Evolutionary conservation across 225 moss, liverwort and hornwort genomes (phyloP), one percentile per base, ranked within the genome.

Genomic region (Neckera pumila): DNA sequence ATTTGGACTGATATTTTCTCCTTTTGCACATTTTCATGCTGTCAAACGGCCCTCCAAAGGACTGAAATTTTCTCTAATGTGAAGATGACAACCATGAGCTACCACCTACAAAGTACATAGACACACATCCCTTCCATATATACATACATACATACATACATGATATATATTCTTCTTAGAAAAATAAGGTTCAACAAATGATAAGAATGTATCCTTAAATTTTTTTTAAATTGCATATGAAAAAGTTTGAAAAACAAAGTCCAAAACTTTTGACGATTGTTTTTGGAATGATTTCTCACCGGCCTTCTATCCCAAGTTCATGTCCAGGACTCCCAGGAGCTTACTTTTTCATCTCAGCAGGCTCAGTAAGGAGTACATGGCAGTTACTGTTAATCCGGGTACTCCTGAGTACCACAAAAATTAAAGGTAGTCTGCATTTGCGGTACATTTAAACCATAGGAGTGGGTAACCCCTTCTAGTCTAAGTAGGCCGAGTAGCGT

Each of bases 391-490:
- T 43, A 57, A 84, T 38, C 21, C 0, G 1, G 21, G 84, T 90
- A 74, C 80, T 17, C 11, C 21, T 6, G 2, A n/a, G 74, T 45
- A 58, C 36, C 40, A 2, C 0, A 1, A 71, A 42, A 79, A 75
- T 49, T 89, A 87, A 76, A 58, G 80, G 88, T 63, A 57, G 82
- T 88, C 71, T 33, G 27, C 56, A 17, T 91, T 91, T 79, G 20
- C 7, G 13, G 92, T 79, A 83, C 85, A 45, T 28, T 21, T 2
- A n/a, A 76, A 63, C 74, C 26, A 43, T 90, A 33, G 16, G 80
- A 85, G 92, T 90, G 86, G 88, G 90, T 92, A 84, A 84, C 79
- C 88, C 53, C 86, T 73, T 92, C 83, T 61, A 83, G 88, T 88
- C 64, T 61, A 7, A 49, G 90, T 90, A 88, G 83, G 86, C 86